phyloP scores from a whole-genome alignment of 2,329 filamentous ascomycete species.

The Coniella lustricola region DNA sequence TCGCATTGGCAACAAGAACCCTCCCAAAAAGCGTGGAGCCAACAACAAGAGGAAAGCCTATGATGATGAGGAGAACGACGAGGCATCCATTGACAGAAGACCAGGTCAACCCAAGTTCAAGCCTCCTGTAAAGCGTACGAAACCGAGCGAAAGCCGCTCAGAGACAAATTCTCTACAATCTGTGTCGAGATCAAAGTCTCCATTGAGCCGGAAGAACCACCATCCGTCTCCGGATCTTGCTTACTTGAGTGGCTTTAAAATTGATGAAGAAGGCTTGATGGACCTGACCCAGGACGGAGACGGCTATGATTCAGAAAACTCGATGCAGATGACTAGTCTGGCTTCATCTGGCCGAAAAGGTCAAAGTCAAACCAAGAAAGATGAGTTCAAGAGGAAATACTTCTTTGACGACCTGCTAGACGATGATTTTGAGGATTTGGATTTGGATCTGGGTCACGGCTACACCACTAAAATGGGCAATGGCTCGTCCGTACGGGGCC shows the following conservation, averaged over 20 bases:
- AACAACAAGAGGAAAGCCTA: conserved; percentile 23
- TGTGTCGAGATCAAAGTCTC: not conserved
- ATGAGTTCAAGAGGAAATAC: not conserved
- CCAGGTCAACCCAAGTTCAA: not conserved
- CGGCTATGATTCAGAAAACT: not conserved
- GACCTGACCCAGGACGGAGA: conserved; percentile 5
- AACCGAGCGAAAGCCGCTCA: not conserved
- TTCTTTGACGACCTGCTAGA: not conserved
- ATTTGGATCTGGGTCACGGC: not conserved
- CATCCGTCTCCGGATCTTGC: not conserved
- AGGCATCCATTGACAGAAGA: not conserved
- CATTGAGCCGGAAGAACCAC: too few relatives aligned
- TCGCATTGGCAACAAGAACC: conserved; percentile 61
- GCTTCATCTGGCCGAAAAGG: not conserved
- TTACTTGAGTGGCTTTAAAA: conserved; percentile 1
- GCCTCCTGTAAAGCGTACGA: not conserved
- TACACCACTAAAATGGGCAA: not conserved
- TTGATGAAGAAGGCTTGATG: conserved; percentile 11
- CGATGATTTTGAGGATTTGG: not conserved
- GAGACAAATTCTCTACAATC: not conserved
- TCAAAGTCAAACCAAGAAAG: not conserved
- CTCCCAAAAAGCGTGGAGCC: conserved; percentile 34
- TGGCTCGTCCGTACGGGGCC: not conserved
- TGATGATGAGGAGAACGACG: conserved; percentile 6
- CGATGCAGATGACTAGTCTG: not conserved